Evolutionary conservation across 2,329 filamentous ascomycete genomes (phyloP).

Genomic region (Chlorencoelia australis): DNA sequence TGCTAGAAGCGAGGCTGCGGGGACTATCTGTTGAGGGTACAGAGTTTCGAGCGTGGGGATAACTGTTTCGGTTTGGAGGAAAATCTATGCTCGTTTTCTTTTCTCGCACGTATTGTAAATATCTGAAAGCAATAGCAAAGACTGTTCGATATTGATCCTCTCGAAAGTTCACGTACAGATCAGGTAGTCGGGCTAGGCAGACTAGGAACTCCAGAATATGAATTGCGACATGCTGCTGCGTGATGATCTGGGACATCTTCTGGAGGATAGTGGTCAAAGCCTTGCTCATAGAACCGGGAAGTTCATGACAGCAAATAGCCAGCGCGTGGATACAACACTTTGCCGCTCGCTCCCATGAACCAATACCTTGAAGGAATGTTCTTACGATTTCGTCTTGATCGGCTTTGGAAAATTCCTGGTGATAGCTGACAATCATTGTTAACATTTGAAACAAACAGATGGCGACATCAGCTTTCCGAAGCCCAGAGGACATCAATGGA

Average conservation of each 20-base stretch:
- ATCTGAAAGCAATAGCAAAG: conserved; percentile 90
- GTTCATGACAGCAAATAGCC: conserved; percentile 89
- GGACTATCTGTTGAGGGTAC: conserved; percentile 10
- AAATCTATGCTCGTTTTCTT: conserved; percentile 33
- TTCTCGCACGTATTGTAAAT: conserved; percentile 79
- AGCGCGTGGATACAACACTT: conserved; percentile 92
- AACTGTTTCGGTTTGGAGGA: conserved; percentile 28
- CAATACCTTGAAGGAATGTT: conserved; percentile 76
- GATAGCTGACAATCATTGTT: conserved; percentile 83
- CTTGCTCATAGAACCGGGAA: conserved; percentile 79
- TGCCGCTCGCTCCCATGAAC: conserved; percentile 74
- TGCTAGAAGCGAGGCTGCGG: conserved; percentile 32
- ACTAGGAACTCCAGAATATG: conserved; percentile 96
- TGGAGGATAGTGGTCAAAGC: conserved; percentile 77
- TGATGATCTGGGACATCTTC: conserved; percentile 94
- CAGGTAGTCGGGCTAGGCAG: conserved; percentile 71
- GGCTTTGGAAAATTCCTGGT: conserved; percentile 69
- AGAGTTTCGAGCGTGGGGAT: conserved; percentile 20
- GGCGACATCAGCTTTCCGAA: conserved; percentile 80
- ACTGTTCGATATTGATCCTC: conserved; percentile 89
- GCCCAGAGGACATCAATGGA: conserved; percentile 65
- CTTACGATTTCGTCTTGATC: conserved; percentile 87
- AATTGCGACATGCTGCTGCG: conserved; percentile 80
- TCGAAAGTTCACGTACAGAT: conserved; percentile 78
- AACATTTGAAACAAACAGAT: conserved; percentile 81